Evolutionary conservation across 208 protist species (phyloP), one percentile per base, ranked within the genome.

Genomic region (Kentomonas sorsogonicus): DNA sequence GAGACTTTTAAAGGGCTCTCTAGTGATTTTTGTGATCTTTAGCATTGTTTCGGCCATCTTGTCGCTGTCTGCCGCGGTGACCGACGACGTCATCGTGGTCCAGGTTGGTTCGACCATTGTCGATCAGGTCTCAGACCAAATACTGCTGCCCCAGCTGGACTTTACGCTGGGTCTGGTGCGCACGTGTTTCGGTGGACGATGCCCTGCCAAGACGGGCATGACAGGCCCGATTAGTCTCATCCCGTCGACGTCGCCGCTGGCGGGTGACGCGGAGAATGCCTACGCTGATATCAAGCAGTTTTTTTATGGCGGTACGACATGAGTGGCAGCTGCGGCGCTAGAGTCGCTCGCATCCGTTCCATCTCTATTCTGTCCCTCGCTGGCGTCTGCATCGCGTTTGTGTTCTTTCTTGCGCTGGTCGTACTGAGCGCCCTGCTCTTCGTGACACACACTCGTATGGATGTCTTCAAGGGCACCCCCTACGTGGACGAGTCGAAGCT

Each of bases 261-360:
- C 48, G 6, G 1, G 7, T 0, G 7, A 36, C 15, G 22, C 51
- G 0, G 4, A 44, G 9, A 4, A 5, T 16, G 33, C 20, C 25
- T 51, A n/a, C 5, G 13, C 15, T 5, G 18, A 31, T 18, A 47
- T n/a, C 10, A 48, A 29, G 9, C 54, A 82, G 53, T 78, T 79
- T 51, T 25, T 69, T 22, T 72, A 82, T 16, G 79, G 79, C 40
- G n/a, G 3, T 88, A 76, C 48, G 80, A 78, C 27, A 50, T 68
- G 16, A 69, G 61, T 6, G 41, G 41, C 13, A 6, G 40, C 5
- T 88, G 80, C 53, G 77, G 77, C 30, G 41, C 22, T 3, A 10
- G 51, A 0, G 18, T 47, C 3, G n/a, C 10, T 5, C 52, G 34
- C 6, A 23, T 69, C 6, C 52, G 51, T 20, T 48, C 18, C 3